Evolutionary conservation across 2,329 filamentous ascomycete species (phyloP), one percentile per base, ranked within the genome.

Genomic region (Xylariales sp.): DNA sequence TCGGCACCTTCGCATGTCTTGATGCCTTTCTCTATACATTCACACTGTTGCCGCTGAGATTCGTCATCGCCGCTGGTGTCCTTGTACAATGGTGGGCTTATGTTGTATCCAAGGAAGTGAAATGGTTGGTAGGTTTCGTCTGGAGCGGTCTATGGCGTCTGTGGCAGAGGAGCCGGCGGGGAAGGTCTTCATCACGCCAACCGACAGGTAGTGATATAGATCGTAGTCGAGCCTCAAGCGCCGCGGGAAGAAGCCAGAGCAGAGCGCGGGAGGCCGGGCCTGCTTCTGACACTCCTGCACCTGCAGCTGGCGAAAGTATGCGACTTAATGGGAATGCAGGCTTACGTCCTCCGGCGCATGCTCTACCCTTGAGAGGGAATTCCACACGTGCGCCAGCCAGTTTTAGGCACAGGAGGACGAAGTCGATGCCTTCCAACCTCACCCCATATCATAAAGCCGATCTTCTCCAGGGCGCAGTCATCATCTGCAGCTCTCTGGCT

Each of bases 1-100:
- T 98, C 62, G 93, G 93, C 6, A 83, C 87, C 0, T 64, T 97
- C 23, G 90, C 91, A 6, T 98, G 93, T 62, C 70, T 98, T 5
- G 93, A 98, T 59, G 86, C 91, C 2, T 98, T 91, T 89, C 76
- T 98, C 2, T 93, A 96, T 63, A 94, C 88, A 1, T 94, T 98
- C 52, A 98, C 93, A 0, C 95, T 98, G 30, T 69, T 98, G 0
- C 93, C 93, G 1, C 74, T 98, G 42, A 78, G 93, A 3, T 97
- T 98, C 51, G 60, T 85, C 38, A 85, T 90, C 41, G 91, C 93
- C 1, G 53, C 91, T 1, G 79, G 78, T 15, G 81, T 97, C 3
- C 65, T 98, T 18, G 60, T 80, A 8, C 75, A 78, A 43, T 97
- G 90, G 74, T 95, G 88, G 87, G 72, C 62, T 3, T 78, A 84